Percentiles rank a stretch among this genome's conserved stretches.
These are phyloP conservation scores for Podospora pseudocomata DNA, from an alignment of 495 filamentous ascomycete species.

Conservation along the genomic window DNA sequence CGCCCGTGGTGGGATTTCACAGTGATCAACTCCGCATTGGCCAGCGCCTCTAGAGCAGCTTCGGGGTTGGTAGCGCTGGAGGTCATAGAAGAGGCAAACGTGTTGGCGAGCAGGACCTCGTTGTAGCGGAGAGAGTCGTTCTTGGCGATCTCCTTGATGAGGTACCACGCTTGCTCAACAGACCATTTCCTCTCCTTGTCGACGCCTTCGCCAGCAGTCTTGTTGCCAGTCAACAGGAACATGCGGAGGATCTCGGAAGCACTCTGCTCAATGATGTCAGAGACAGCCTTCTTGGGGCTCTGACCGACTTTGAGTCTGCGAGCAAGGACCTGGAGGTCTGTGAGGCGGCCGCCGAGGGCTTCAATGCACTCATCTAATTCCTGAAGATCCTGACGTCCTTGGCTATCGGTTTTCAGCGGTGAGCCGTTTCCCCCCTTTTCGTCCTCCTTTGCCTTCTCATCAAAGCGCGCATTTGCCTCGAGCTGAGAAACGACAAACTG, in stretches of 20 bases:
- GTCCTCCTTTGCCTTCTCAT: conserved; percentile 17
- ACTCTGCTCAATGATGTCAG: conserved; percentile 82
- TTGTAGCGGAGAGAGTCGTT: conserved; percentile 69
- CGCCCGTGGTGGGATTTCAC: conserved; percentile 70
- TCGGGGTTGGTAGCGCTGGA: conserved; percentile 54
- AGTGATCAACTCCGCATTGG: conserved; percentile 83
- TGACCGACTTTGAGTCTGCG: conserved; percentile 89
- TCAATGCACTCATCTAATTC: conserved; percentile 82
- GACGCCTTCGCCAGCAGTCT: conserved; percentile 33
- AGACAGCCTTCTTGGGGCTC: conserved; percentile 75
- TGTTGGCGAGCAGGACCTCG: conserved; percentile 69
- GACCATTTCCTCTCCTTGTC: conserved; percentile 63
- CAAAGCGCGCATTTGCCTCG: conserved; percentile 37
- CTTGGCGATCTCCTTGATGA: conserved; percentile 69
- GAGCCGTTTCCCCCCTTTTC: conserved; percentile 9
- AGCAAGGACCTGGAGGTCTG: conserved; percentile 88
- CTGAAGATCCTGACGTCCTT: conserved; percentile 43
- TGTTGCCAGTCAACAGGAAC: conserved; percentile 62
- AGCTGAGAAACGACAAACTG: conserved; percentile 85
- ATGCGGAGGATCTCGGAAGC: conserved; percentile 90
- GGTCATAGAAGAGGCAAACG: conserved; percentile 57
- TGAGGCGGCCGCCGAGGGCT: conserved; percentile 80
- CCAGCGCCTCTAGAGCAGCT: conserved; percentile 68
- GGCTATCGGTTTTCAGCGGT: conserved; percentile 27
- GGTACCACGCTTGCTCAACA: conserved; percentile 81